phyloP scores from a whole-genome alignment of 2,329 filamentous ascomycete genomes.

The Tolypocladium guangdongense region DNA sequence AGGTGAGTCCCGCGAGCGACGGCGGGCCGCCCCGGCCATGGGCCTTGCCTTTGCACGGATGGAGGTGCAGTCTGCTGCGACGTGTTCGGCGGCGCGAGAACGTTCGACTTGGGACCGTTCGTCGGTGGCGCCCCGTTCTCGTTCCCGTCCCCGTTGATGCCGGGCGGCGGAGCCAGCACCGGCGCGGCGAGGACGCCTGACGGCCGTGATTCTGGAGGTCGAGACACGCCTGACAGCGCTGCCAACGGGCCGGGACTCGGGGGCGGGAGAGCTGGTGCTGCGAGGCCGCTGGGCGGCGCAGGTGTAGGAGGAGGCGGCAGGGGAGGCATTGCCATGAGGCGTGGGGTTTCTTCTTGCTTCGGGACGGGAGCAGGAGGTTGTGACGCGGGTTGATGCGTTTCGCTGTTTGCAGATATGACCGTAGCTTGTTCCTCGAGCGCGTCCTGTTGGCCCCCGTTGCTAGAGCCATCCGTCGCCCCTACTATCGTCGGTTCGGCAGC shows the following conservation, averaged over 20 bases:
- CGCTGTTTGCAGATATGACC: neutral
- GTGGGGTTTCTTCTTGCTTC: constrained; percentile 3
- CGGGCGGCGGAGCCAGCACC: constrained; percentile 23
- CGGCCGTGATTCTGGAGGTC: constrained; percentile 14
- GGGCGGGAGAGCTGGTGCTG: constrained; percentile 8
- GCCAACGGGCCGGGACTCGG: constrained; percentile 5
- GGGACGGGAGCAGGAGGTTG: neutral
- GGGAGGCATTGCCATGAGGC: constrained; percentile 10
- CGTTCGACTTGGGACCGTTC: constrained; percentile 28
- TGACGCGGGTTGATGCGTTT: neutral
- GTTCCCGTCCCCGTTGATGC: constrained; percentile 14
- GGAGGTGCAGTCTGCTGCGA: constrained; percentile 14
- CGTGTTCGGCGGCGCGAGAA: constrained; percentile 34
- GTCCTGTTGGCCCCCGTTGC: neutral
- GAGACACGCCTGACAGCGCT: constrained; percentile 12
- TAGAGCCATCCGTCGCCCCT: neutral
- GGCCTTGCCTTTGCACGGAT: neutral
- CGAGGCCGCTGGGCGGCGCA: constrained; percentile 6
- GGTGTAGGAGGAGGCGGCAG: constrained; percentile 9
- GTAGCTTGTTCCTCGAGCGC: neutral
- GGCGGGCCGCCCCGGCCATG: neutral
- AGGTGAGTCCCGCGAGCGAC: neutral
- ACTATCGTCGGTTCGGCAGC: neutral
- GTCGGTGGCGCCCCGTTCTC: constrained; percentile 12
- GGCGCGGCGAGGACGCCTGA: constrained; percentile 26